These are phyloP conservation scores for Termitomyces sp. DNA, from an alignment of 768 basidiomycete species.

Conservation along the genomic window DNA sequence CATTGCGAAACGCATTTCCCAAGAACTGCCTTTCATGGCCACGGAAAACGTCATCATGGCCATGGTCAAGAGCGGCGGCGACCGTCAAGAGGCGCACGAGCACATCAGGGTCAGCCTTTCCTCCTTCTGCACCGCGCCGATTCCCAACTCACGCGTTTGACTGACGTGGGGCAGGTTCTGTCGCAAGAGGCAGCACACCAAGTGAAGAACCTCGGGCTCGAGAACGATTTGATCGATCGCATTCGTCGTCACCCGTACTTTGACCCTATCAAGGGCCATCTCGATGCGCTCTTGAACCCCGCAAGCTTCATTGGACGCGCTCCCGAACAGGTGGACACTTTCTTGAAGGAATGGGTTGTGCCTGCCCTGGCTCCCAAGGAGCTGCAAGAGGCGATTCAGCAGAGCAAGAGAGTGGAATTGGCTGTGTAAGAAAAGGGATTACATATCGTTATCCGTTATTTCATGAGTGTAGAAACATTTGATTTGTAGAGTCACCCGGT, in stretches of 20 bases:
- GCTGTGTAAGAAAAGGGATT: constrained; percentile 34
- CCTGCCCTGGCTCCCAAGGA: constrained; percentile 70
- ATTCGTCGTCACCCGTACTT: constrained; percentile 83
- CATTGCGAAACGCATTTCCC: constrained; percentile 84
- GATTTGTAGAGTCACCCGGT: neutral
- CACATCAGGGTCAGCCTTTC: constrained; percentile 67
- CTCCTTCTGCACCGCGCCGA: neutral
- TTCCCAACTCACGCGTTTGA: neutral
- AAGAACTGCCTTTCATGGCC: constrained; percentile 99
- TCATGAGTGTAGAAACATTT: neutral
- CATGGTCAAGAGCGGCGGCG: constrained; percentile 90
- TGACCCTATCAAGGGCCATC: constrained; percentile 73
- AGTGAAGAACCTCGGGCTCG: constrained; percentile 90
- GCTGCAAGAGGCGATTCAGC: constrained; percentile 44
- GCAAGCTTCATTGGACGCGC: constrained; percentile 89
- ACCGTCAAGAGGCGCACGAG: constrained; percentile 96
- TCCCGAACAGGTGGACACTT: constrained; percentile 89
- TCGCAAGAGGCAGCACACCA: constrained; percentile 93
- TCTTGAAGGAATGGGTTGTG: constrained; percentile 80
- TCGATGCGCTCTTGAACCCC: constrained; percentile 80
- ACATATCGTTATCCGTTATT: neutral
- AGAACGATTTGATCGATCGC: constrained; percentile 93
- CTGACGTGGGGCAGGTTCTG: constrained; percentile 49
- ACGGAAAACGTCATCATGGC: constrained; percentile 99
- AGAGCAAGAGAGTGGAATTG: constrained; percentile 58